Evolutionary conservation across 176 grass and related monocot genomes (phyloP), one percentile per base, ranked within the genome.

Genomic region (Carex pumila): DNA sequence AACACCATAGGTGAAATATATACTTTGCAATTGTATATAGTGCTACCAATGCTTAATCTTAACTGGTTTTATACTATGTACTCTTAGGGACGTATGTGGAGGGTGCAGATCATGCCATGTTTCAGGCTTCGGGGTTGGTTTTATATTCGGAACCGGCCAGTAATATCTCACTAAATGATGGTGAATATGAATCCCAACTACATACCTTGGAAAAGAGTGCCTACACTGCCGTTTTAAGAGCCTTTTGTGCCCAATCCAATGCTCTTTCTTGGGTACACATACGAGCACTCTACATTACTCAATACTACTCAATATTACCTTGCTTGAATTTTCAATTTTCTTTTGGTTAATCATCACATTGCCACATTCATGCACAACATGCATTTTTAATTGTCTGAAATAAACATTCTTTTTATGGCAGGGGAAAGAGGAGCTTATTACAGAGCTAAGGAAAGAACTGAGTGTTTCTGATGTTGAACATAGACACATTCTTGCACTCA

Each of bases 141-240:
- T 54, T 75, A 36, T 12, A 17, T 79, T 30, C 76, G 5, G 25
- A 13, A 64, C 80, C 2, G 4, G 80, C 21, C 36, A 52, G 9
- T n/a, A 82, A 25, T 47, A 82, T 49, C 25, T 43, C 80, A 80
- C 53, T n/a, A 90, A 80, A 90, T 85, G 80, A 12, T 65, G 22
- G n/a, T 81, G 80, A 88, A 41, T 45, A 68, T 64, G 71, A 83
- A 81, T 88, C 91, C 72, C 91, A 90, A 56, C 65, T 90, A 80
- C 94, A 97, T 77, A 81, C 84, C 86, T 90, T 90, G 74, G 88
- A 90, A 85, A 69, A 78, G 57, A 83, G 83, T 85, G 94, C 91
- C 39, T 97, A 94, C 86, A 41, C 67, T 69, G 69, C 56, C 79
- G 91, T 94, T 67, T 90, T 97, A 79, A 91, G 90, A 90, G 86